phyloP scores from a whole-genome alignment of 129 eudicot species.

The Logfia minima region DNA sequence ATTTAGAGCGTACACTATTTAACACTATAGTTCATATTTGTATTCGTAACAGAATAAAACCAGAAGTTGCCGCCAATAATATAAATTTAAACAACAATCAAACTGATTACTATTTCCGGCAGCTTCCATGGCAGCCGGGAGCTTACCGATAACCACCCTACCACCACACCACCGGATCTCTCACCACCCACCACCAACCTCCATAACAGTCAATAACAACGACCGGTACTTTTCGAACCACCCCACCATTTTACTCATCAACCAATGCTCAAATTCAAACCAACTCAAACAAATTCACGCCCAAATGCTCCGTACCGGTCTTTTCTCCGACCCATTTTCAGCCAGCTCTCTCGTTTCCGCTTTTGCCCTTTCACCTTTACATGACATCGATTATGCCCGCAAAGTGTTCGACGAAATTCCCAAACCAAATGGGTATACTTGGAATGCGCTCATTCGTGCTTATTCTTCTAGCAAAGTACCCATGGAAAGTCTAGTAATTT shows the following conservation, averaged over 20 bases:
- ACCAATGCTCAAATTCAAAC: constrained; percentile 40
- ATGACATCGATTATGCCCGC: constrained; percentile 56
- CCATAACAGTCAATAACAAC: constrained; percentile 38
- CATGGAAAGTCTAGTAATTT: constrained; percentile 37
- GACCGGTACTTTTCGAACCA: constrained; percentile 59
- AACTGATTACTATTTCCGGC: not conserved
- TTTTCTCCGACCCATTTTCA: constrained; percentile 65
- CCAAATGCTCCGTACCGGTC: constrained; percentile 60
- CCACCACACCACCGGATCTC: constrained; percentile 20
- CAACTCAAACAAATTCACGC: constrained; percentile 76
- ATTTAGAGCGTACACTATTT: too few species aligned
- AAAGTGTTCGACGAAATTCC: constrained; percentile 70
- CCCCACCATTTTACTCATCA: constrained; percentile 42
- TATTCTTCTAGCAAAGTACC: constrained; percentile 55
- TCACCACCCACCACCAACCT: constrained; percentile 20
- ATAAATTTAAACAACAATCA: too few species aligned
- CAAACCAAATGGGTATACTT: constrained; percentile 59
- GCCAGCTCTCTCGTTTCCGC: constrained; percentile 58
- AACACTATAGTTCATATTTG: too few species aligned
- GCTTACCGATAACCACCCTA: constrained; percentile 26
- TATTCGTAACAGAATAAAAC: too few species aligned
- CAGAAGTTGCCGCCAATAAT: too few species aligned
- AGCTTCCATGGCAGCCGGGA: not conserved
- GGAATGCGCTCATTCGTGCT: constrained; percentile 66
- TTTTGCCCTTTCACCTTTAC: constrained; percentile 30